Conservation (phyloP, 1,139 yeast genomes). For the Scheffersomyces titani region DNA sequence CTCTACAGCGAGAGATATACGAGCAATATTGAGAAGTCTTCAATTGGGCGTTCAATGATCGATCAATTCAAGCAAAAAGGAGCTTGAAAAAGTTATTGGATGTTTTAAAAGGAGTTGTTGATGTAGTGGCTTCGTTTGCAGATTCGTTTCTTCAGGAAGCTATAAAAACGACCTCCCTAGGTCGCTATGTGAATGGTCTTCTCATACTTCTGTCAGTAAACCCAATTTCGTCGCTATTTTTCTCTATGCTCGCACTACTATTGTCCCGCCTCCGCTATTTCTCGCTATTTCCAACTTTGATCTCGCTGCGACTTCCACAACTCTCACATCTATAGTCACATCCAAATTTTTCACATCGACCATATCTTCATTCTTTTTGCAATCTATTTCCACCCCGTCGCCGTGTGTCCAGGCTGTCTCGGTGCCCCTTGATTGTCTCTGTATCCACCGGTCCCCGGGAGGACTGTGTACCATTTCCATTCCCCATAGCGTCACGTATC, state of each 20-base stretch:
- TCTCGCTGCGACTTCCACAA: not conserved
- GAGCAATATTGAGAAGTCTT: not conserved
- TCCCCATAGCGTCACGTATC: not conserved
- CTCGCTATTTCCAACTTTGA: not conserved
- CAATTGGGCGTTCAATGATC: too few relatives aligned
- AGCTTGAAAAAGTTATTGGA: too few relatives aligned
- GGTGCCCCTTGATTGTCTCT: not conserved
- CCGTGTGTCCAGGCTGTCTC: slow-evolving; percentile 8
- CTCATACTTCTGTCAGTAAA: not conserved
- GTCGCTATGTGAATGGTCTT: not conserved
- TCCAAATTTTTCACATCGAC: not conserved
- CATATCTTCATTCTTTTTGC: not conserved
- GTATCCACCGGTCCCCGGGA: not conserved
- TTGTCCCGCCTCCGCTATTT: not conserved
- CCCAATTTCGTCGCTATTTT: not conserved
- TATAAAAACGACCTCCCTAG: not conserved
- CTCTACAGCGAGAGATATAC: not conserved
- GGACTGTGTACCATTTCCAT: not conserved
- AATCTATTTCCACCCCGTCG: slow-evolving; percentile 12
- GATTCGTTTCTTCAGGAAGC: not conserved
- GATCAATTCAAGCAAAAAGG: too few relatives aligned
- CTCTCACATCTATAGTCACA: not conserved
- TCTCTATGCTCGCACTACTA: not conserved
- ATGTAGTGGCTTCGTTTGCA: not conserved
- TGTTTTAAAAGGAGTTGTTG: not conserved